Base-by-base conservation (phyloP, 495 filamentous ascomycete species). In the Cercophora samala region DNA sequence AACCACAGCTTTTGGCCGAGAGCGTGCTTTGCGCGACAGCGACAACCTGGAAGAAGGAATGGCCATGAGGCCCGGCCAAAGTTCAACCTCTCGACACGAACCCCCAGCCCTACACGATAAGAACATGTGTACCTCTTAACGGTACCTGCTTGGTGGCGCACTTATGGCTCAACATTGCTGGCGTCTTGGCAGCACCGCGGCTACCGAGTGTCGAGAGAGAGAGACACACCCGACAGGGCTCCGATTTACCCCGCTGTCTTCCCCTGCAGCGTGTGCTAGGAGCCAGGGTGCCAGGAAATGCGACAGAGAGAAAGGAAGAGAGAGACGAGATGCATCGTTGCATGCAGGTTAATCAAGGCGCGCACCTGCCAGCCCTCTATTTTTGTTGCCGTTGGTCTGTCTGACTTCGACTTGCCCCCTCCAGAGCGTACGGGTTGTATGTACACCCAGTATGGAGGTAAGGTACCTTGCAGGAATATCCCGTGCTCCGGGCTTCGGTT, bases 401-500 rank as follows among this genome's bases (percentile, higher is more conserved):
- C 53, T 56, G n/a, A 19, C 53, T 46, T 46, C 13, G 37, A 46
- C 29, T 8, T 4, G 3, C 29, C 29, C 29, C 8, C 29, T 32
- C 29, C 29, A 32, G 8, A 8, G 29, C 3, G 29, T 32, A 4
- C 29, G 3, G 29, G 29, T 4, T 32, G 29, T 32, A 32, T 32
- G 29, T 32, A 32, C 37, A 46, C 53, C 18, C 22, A 21, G 53
- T 56, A n/a, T n/a, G n/a, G n/a, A n/a, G n/a, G n/a, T n/a, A n/a
- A n/a, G n/a, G n/a, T n/a, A 56, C 53, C 53, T 56, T 56, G 53
- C 53, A 56, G 53, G 53, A 56, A 56, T 56, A 56, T 56, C n/a
- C 53, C 53, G 53, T 4, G 53, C 53, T 56, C 53, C 1, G n/a
- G 53, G 53, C 8, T 23, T 56, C 53, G 53, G n/a, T n/a, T n/a